phyloP scores from a whole-genome alignment of 192 early-diverging fungal genomes.

The Paraglomus occultum region DNA sequence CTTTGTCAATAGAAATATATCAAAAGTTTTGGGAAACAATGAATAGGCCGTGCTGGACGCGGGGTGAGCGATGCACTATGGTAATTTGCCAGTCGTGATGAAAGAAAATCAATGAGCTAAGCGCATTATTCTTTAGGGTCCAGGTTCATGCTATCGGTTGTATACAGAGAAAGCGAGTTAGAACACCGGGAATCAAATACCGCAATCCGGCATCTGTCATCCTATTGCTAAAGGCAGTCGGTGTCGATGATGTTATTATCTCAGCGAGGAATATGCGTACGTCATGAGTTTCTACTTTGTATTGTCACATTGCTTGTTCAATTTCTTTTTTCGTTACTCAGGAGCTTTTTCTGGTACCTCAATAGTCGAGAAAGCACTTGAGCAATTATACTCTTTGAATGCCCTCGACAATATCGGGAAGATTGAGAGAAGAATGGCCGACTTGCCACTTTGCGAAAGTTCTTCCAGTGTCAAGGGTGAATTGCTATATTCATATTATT shows the following conservation, averaged over 20 bases:
- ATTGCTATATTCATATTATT: constrained; percentile 16
- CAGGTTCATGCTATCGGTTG: constrained; percentile 88
- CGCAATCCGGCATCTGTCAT: constrained; percentile 86
- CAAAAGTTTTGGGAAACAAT: constrained; percentile 90
- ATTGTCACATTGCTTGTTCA: too few relatives aligned
- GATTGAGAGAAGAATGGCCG: constrained; percentile 83
- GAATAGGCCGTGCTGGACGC: constrained; percentile 94
- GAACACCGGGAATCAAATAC: constrained; percentile 90
- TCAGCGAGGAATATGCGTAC: constrained; percentile 71
- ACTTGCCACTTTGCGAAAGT: constrained; percentile 92
- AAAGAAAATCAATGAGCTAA: constrained; percentile 1
- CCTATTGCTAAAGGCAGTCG: constrained; percentile 88
- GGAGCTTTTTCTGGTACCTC: too few relatives aligned
- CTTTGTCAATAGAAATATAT: constrained; percentile 85
- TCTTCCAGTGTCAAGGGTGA: constrained; percentile 72
- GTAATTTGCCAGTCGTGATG: not conserved
- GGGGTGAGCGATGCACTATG: constrained; percentile 52
- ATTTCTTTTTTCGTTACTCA: too few relatives aligned
- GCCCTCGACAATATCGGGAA: constrained; percentile 82
- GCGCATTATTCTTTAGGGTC: constrained; percentile 46
- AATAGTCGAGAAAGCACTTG: constrained; percentile 80
- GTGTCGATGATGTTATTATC: constrained; percentile 90
- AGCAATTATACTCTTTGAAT: constrained; percentile 84
- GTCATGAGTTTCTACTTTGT: constrained; percentile 1
- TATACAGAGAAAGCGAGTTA: constrained; percentile 82